These are phyloP conservation scores for Candida wancherniae DNA, from an alignment of 805 yeast genomes.

Conservation along the genomic window DNA sequence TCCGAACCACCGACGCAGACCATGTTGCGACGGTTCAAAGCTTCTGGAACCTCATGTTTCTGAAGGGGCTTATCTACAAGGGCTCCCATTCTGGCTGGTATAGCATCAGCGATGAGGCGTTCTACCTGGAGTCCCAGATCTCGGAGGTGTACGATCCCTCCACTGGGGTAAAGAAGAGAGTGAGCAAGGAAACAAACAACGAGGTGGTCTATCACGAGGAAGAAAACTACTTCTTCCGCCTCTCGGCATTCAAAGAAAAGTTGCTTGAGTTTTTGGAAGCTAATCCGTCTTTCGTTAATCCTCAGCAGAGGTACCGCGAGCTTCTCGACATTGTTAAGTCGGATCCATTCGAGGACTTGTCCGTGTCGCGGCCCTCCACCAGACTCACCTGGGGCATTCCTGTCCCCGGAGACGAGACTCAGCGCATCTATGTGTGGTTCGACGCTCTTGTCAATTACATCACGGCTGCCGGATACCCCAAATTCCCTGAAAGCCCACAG, in stretches of 20 bases:
- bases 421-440: slow-evolving; percentile 91
- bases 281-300: slow-evolving; percentile 62
- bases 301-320: slow-evolving; percentile 50
- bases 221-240: slow-evolving; percentile 78
- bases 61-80: slow-evolving; percentile 66
- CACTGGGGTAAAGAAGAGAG: slow-evolving; percentile 30
- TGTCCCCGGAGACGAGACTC: slow-evolving; percentile 76
- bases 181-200: slow-evolving; percentile 66
- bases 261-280: slow-evolving; percentile 46
- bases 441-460: slow-evolving; percentile 88
- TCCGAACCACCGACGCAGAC: slow-evolving; percentile 84
- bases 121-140: slow-evolving; percentile 80
- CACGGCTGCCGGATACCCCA: slow-evolving; percentile 59
- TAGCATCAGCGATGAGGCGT: slow-evolving; percentile 89
- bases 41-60: slow-evolving; percentile 63
- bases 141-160: slow-evolving; percentile 25
- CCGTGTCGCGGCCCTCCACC: slow-evolving; percentile 79
- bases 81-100: slow-evolving; percentile 94
- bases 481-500: slow-evolving; percentile 7
- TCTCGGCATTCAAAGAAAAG: slow-evolving; percentile 54
- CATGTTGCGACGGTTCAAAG: slow-evolving; percentile 60
- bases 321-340: slow-evolving; percentile 55
- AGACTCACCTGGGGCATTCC: slow-evolving; percentile 86
- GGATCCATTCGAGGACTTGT: slow-evolving; percentile 55
- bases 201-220: slow-evolving; percentile 75